phyloP scores from a whole-genome alignment of 768 basidiomycete genomes.

The Chalciporus chontae region DNA sequence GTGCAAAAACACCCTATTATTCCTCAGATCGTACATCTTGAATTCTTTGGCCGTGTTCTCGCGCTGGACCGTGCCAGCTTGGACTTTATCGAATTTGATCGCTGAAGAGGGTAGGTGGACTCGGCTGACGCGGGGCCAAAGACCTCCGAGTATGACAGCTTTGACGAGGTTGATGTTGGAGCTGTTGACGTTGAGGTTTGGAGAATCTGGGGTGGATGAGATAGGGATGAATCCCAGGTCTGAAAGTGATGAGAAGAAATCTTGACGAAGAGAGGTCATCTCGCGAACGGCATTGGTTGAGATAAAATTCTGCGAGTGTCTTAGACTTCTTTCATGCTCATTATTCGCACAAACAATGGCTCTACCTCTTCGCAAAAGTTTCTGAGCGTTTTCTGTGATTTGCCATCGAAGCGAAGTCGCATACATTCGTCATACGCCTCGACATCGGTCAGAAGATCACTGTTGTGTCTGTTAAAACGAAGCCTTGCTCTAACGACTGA shows the following conservation, averaged over 20 bases:
- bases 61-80: slow-evolving; percentile 78
- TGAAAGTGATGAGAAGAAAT: slow-evolving; percentile 68
- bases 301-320: slow-evolving; percentile 69
- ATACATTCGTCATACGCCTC: slow-evolving; percentile 68
- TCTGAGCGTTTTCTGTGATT: slow-evolving; percentile 42
- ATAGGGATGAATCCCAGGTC: slow-evolving; percentile 67
- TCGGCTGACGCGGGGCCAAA: slow-evolving; percentile 81
- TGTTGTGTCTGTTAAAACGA: slow-evolving; percentile 65
- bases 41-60: slow-evolving; percentile 84
- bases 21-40: slow-evolving; percentile 69
- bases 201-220: slow-evolving; percentile 41
- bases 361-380: slow-evolving; percentile 72
- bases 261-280: slow-evolving; percentile 70
- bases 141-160: slow-evolving; percentile 77
- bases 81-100: slow-evolving; percentile 82
- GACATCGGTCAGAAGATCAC: slow-evolving; percentile 82
- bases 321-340: not conserved
- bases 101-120: slow-evolving; percentile 70
- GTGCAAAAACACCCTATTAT: slow-evolving; percentile 73
- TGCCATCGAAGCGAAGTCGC: slow-evolving; percentile 47
- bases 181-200: slow-evolving; percentile 62
- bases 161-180: slow-evolving; percentile 75
- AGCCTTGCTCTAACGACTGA: slow-evolving; percentile 56
- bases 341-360: no score
- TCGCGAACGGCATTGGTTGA: slow-evolving; percentile 71